Percentiles rank a stretch among this genome's conserved stretches.
Evolutionary conservation across 2,329 filamentous ascomycete species (phyloP).

Genomic region (Exophiala sp.): DNA sequence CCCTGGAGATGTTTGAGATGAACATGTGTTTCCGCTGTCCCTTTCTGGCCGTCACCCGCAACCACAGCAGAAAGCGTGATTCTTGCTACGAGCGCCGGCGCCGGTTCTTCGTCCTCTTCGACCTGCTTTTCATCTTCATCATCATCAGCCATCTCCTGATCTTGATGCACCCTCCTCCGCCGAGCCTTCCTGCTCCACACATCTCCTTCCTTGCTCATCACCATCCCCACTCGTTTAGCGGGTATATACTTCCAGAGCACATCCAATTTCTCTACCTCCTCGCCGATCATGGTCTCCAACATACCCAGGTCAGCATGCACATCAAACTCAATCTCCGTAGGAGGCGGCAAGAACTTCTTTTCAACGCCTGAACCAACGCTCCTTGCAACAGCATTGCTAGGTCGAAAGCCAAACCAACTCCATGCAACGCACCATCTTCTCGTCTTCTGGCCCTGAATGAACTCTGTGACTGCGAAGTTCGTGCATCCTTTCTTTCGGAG

Average conservation of each 20-base stretch:
- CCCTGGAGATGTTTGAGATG: constrained; percentile 72
- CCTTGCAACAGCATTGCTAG: constrained; percentile 50
- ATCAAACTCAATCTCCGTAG: constrained; percentile 49
- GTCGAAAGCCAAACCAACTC: constrained; percentile 71
- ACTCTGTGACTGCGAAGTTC: constrained; percentile 80
- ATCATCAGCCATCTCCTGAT: constrained; percentile 36
- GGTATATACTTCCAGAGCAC: constrained; percentile 64
- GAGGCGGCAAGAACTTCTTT: constrained; percentile 52
- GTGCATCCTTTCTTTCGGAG: constrained; percentile 55
- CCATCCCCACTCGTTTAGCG: constrained; percentile 53
- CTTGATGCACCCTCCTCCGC: constrained; percentile 46
- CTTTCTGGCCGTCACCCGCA: constrained; percentile 4
- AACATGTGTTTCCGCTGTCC: constrained; percentile 43
- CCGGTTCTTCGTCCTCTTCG: constrained; percentile 8
- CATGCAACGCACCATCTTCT: constrained; percentile 84
- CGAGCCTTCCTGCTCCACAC: constrained; percentile 77
- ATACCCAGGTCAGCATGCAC: not conserved
- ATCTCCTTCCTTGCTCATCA: constrained; percentile 60
- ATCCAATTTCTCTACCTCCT: constrained; percentile 54
- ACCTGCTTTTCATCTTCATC: constrained; percentile 5
- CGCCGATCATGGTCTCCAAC: constrained; percentile 40
- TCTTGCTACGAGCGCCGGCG: constrained; percentile 15
- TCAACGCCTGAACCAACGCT: constrained; percentile 38
- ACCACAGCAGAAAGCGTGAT: not conserved
- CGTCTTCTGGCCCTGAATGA: constrained; percentile 75